phyloP scores from a whole-genome alignment of 139 green algal genomes.

The Raphidocelis subcapitata region DNA sequence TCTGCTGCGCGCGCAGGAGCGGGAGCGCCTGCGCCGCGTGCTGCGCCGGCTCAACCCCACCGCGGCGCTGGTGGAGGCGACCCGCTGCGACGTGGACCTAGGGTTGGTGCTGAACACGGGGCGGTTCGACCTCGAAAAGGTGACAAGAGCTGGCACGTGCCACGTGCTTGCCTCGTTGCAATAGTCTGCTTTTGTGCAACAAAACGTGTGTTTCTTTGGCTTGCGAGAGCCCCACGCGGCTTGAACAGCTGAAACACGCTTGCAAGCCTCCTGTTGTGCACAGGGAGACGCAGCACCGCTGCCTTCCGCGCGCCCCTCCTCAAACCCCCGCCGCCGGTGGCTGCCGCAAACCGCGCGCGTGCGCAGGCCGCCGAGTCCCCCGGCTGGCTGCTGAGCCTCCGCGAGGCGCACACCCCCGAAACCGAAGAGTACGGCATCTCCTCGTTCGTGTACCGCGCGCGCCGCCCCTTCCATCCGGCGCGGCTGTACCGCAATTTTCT shows the following conservation, averaged over 20 bases:
- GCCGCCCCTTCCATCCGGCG: conserved; percentile 60
- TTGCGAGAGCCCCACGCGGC: conserved; percentile 21
- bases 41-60: conserved; percentile 55
- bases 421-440: conserved; percentile 46
- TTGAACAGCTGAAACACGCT: too few relatives aligned
- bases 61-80: conserved; percentile 43
- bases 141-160: too few relatives aligned
- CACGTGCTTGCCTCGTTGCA: too few relatives aligned
- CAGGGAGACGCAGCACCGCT: too few relatives aligned
- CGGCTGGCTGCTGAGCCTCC: too few relatives aligned
- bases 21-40: conserved; percentile 21
- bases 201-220: not conserved
- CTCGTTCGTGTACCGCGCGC: conserved; percentile 62
- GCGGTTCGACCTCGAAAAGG: conserved; percentile 53
- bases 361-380: too few relatives aligned
- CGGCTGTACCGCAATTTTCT: conserved; percentile 47
- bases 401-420: too few relatives aligned
- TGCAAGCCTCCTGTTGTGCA: too few relatives aligned
- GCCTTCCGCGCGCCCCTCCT: too few relatives aligned
- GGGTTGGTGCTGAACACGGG: conserved; percentile 39
- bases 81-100: conserved; percentile 34
- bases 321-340: too few relatives aligned
- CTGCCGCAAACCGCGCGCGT: too few relatives aligned
- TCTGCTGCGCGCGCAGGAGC: not conserved
- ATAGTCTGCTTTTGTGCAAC: not conserved